Conservation (phyloP, 176 grass and related monocot genomes). For the Rhynchospora pubera region DNA sequence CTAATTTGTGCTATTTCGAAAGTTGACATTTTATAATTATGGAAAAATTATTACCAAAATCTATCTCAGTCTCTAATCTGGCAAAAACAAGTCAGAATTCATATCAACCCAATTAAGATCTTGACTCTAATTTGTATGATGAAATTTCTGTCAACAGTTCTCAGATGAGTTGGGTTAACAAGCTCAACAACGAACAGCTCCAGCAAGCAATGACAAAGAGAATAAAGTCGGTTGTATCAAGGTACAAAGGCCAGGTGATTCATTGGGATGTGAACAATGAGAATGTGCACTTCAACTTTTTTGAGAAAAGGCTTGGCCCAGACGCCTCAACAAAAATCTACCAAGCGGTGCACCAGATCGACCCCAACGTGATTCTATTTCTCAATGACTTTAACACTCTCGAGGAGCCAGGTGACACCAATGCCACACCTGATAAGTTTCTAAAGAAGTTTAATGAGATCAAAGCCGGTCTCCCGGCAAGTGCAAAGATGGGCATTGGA, state of each 20-base stretch:
- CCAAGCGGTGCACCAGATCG: conserved; percentile 42
- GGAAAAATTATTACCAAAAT: not conserved
- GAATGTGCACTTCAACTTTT: conserved; percentile 71
- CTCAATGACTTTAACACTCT: conserved; percentile 93
- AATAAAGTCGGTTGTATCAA: conserved; percentile 48
- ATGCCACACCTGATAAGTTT: conserved; percentile 41
- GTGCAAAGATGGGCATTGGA: conserved; percentile 49
- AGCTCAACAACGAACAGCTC: conserved; percentile 26
- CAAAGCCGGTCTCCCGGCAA: conserved; percentile 17
- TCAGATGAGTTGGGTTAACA: conserved; percentile 25
- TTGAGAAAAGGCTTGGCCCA: conserved; percentile 40
- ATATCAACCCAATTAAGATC: not conserved
- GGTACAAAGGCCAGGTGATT: conserved; percentile 62
- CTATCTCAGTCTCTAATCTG: not conserved
- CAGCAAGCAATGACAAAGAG: conserved; percentile 24
- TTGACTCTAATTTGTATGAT: not conserved
- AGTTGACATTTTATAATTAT: not conserved
- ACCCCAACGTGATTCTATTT: conserved; percentile 40
- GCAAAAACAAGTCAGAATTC: not conserved
- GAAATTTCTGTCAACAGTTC: conserved; percentile 18
- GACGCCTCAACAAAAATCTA: conserved; percentile 54
- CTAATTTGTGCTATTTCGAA: not conserved
- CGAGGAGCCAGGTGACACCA: conserved; percentile 39
- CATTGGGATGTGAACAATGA: conserved; percentile 96
- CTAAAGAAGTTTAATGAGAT: conserved; percentile 60